A percentile compares a stretch with the other conserved stretches of the same genome.
These are phyloP conservation scores for Trapa bicornis DNA, from an alignment of 345 rosid genomes.

Conservation along the genomic window DNA sequence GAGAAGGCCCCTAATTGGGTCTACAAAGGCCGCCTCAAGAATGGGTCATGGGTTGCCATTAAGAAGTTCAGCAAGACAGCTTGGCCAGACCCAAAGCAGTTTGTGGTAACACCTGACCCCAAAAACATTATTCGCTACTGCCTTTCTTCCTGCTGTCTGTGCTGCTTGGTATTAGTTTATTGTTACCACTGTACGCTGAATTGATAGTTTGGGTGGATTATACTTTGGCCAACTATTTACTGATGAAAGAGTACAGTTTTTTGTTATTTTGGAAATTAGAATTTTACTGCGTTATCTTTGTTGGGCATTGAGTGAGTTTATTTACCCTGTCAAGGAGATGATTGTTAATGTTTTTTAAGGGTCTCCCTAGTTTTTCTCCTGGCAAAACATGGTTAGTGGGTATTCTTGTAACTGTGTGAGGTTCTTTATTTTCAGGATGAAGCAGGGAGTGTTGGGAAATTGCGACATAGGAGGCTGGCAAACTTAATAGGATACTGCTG, in stretches of 20 bases:
- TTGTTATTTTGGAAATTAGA: neutral
- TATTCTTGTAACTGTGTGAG: neutral
- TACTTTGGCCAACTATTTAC: neutral
- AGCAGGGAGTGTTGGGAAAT: slow-evolving; percentile 80
- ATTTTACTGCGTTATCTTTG: neutral
- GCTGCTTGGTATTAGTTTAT: neutral
- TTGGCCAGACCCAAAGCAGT: slow-evolving; percentile 40
- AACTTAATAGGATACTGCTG: slow-evolving; percentile 96
- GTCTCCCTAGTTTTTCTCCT: neutral
- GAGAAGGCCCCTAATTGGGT: slow-evolving; percentile 38
- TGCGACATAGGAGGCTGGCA: slow-evolving; percentile 71
- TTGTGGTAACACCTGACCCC: slow-evolving; percentile 14
- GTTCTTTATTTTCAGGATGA: slow-evolving; percentile 48
- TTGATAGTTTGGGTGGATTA: neutral
- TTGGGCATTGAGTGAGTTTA: neutral
- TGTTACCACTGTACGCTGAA: neutral
- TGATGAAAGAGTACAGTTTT: neutral
- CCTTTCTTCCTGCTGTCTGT: neutral
- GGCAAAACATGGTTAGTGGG: neutral
- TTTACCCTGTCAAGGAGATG: neutral
- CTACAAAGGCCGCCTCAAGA: slow-evolving; percentile 23
- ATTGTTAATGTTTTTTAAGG: neutral
- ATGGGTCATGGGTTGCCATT: slow-evolving; percentile 22
- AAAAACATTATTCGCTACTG: neutral
- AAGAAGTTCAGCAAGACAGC: slow-evolving; percentile 30